Base-by-base conservation (phyloP, 345 rosid species). In the Sapria himalayana region DNA sequence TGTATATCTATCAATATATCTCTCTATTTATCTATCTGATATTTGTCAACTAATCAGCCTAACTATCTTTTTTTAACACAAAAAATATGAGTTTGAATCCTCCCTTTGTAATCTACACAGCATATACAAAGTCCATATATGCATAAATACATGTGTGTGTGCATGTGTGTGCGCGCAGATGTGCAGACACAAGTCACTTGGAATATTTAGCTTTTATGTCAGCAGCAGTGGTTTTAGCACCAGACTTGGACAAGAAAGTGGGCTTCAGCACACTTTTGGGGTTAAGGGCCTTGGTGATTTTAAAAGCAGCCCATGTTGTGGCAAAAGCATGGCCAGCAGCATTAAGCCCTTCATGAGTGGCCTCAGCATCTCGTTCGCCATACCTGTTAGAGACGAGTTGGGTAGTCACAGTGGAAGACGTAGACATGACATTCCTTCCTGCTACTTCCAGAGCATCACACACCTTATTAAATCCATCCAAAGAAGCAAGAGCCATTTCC, bases 381-480 rank as follows among this genome's bases (percentile, higher is more conserved):
- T 86, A 71, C 62, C 62, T 73, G 63, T 76, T 89, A 50, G 59
- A 50, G 37, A 82, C 94, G 13, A 82, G 65, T 49, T 76, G 80
- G 22, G 94, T 76, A 31, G 94, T 77, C 37, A 82, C 98, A 39
- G 80, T 79, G 25, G 94, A 89, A 9, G 98, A 72, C 21, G 93
- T 89, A 48, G 93, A 61, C 94, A 89, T 65, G 16, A 89, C 91
- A 45, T 76, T 82, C 54, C 56, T 72, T 44, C 98, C 98, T 27
- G 98, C 74, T 48, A 76, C 78, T 74, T 82, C 98, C 54, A 59
- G 73, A 29, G 94, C 93, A 60, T 82, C 98, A 53, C 93, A 43
- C 5, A n/a, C 56, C 94, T 86, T 63, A 81, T 94, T 73, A 41
- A 81, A 86, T 50, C 98, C 93, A 61, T 78, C 98, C 49, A 86